phyloP scores from a whole-genome alignment of 2,329 filamentous ascomycete genomes.

The Alternaria angustiovoidea region DNA sequence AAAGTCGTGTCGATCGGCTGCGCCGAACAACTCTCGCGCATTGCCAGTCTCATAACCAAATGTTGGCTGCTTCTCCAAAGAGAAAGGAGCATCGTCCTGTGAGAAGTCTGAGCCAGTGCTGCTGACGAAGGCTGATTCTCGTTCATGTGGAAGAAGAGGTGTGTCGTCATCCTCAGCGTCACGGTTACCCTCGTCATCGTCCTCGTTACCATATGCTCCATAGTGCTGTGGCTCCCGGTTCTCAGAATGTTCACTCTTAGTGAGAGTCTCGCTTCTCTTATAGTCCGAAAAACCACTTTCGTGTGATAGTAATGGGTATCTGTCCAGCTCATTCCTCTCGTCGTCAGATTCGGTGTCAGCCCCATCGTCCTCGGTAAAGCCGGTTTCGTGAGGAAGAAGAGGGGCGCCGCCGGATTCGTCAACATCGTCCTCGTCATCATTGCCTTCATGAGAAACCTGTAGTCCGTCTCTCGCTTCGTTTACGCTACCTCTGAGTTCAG shows the following conservation, averaged over 20 bases:
- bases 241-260: conserved; percentile 24
- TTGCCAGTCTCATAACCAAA: conserved; percentile 22
- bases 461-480: conserved; percentile 21
- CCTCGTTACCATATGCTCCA: conserved; percentile 13
- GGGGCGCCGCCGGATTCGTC: conserved; percentile 20
- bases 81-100: conserved; percentile 17
- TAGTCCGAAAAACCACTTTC: conserved; percentile 40
- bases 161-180: conserved; percentile 17
- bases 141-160: conserved; percentile 37
- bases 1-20: conserved; percentile 17
- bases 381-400: conserved; percentile 34
- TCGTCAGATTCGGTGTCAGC: conserved; percentile 20
- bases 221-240: conserved; percentile 23
- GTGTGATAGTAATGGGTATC: conserved; percentile 48
- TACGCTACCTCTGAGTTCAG: neutral
- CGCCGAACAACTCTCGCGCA: conserved; percentile 18
- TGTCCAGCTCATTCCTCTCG: conserved; percentile 33
- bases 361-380: conserved; percentile 12
- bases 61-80: conserved; percentile 13
- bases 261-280: conserved; percentile 21
- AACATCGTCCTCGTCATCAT: conserved; percentile 1
- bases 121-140: conserved; percentile 19
- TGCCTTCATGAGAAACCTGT: conserved; percentile 24
- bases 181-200: neutral
- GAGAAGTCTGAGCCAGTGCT: conserved; percentile 26